Conservation (phyloP, 2,329 filamentous ascomycete species). For the Trichoderma sp. region DNA sequence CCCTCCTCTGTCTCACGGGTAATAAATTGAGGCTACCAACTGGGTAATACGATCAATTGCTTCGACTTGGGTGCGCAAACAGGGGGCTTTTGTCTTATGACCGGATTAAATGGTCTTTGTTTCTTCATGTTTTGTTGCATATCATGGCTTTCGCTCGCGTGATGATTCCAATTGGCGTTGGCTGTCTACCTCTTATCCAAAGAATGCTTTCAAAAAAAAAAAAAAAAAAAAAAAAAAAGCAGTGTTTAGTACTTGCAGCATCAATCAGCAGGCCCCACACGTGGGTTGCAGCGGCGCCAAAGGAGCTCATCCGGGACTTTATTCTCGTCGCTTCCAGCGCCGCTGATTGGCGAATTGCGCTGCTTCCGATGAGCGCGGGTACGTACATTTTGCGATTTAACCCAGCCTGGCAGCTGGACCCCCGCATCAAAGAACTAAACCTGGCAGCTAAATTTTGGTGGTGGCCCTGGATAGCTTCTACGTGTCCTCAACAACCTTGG, state of each 20-base stretch:
- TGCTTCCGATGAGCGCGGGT: not conserved
- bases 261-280: constrained; percentile 14
- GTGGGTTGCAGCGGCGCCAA: constrained; percentile 11
- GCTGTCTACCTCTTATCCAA: not conserved
- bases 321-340: constrained; percentile 19
- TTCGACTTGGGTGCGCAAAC: not conserved
- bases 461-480: constrained; percentile 34
- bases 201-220: not conserved
- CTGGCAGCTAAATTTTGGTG: constrained; percentile 23
- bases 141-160: not conserved
- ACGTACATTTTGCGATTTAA: constrained; percentile 17
- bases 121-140: not conserved
- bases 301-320: constrained; percentile 8
- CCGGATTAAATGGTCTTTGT: too few relatives aligned
- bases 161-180: not conserved
- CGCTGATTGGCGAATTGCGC: not conserved
- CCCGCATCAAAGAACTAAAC: constrained; percentile 22
- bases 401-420: constrained; percentile 21
- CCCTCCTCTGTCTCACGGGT: not conserved
- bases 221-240: not conserved
- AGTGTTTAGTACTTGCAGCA: not conserved
- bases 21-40: not conserved
- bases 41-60: not conserved
- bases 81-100: too few relatives aligned
- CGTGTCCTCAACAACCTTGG: constrained; percentile 38